These are phyloP conservation scores for Bjerkandera adusta DNA, from an alignment of 1,284 basidiomycete species.

Conservation along the genomic window DNA sequence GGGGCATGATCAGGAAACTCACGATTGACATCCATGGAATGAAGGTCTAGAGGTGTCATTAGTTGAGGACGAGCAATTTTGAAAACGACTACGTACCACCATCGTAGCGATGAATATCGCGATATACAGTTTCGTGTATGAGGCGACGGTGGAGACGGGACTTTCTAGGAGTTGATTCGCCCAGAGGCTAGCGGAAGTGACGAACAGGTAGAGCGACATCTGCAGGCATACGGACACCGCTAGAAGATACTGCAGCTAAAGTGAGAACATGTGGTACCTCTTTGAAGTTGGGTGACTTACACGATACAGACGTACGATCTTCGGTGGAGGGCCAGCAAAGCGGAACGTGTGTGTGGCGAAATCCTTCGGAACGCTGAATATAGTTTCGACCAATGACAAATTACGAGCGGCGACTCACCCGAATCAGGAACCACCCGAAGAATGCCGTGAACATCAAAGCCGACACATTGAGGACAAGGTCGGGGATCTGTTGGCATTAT, in stretches of 20 bases:
- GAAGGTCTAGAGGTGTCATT: slow-evolving; percentile 34
- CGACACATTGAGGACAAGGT: slow-evolving; percentile 43
- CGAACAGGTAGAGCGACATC: slow-evolving; percentile 50
- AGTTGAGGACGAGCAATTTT: not conserved
- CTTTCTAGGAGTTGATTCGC: slow-evolving; percentile 50
- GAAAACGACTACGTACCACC: slow-evolving; percentile 32
- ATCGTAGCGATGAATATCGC: slow-evolving; percentile 43
- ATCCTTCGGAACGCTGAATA: slow-evolving; percentile 27
- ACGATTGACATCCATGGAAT: slow-evolving; percentile 50
- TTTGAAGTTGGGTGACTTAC: slow-evolving; percentile 26
- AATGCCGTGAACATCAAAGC: slow-evolving; percentile 41
- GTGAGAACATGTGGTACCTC: too few species aligned
- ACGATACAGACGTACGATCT: slow-evolving; percentile 49
- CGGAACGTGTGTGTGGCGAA: slow-evolving; percentile 50
- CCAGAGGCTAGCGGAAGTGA: slow-evolving; percentile 53
- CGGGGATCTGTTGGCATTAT: slow-evolving; percentile 39
- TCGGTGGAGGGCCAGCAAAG: slow-evolving; percentile 49
- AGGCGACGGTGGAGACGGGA: too few species aligned
- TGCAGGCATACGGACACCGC: slow-evolving; percentile 56
- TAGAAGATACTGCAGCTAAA: slow-evolving; percentile 45
- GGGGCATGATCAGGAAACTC: not conserved
- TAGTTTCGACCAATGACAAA: not conserved
- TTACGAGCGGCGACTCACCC: slow-evolving; percentile 31
- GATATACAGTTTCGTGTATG: slow-evolving; percentile 41
- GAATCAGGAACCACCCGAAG: slow-evolving; percentile 46